These are phyloP conservation scores for Nelumbo lutea DNA, from an alignment of 164 flowering plant species.

Conservation along the genomic window DNA sequence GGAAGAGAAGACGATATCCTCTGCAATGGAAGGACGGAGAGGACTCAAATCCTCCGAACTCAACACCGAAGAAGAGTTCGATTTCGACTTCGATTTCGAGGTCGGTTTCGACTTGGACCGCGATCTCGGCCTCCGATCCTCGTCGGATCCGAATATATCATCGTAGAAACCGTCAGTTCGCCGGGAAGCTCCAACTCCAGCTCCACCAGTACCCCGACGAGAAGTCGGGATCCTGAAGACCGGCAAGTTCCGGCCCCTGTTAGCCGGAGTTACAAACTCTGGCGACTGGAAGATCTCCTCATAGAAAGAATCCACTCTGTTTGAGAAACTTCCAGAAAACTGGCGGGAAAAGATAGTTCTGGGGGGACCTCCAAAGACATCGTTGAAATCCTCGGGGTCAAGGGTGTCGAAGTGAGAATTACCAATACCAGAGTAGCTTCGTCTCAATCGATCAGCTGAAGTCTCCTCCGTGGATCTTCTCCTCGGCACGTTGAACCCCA, in stretches of 20 bases:
- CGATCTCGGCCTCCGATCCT: slow-evolving; percentile 34
- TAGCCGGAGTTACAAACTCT: slow-evolving; percentile 19
- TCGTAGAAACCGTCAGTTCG: slow-evolving; percentile 37
- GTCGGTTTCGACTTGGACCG: slow-evolving; percentile 23
- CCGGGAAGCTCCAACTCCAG: not conserved
- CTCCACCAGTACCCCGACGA: not conserved
- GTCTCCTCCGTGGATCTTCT: slow-evolving; percentile 41
- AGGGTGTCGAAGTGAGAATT: slow-evolving; percentile 12
- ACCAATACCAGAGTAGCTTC: not conserved
- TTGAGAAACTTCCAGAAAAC: slow-evolving; percentile 20
- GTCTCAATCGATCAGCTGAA: slow-evolving; percentile 15
- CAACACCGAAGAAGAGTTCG: slow-evolving; percentile 65
- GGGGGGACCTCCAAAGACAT: slow-evolving; percentile 96
- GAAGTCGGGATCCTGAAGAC: slow-evolving; percentile 49
- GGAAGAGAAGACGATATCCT: slow-evolving; percentile 44
- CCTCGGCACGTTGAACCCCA: slow-evolving; percentile 36
- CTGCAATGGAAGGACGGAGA: slow-evolving; percentile 36
- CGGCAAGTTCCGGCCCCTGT: slow-evolving; percentile 43
- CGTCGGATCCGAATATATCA: slow-evolving; percentile 56
- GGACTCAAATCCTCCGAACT: slow-evolving; percentile 82
- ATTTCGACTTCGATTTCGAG: slow-evolving; percentile 27
- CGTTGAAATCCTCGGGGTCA: slow-evolving; percentile 53
- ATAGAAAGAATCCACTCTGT: slow-evolving; percentile 26
- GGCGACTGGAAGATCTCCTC: slow-evolving; percentile 53
- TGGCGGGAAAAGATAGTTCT: slow-evolving; percentile 42